Conservation (phyloP, 1,139 yeast species). For the Meyerozyma carpophila region DNA sequence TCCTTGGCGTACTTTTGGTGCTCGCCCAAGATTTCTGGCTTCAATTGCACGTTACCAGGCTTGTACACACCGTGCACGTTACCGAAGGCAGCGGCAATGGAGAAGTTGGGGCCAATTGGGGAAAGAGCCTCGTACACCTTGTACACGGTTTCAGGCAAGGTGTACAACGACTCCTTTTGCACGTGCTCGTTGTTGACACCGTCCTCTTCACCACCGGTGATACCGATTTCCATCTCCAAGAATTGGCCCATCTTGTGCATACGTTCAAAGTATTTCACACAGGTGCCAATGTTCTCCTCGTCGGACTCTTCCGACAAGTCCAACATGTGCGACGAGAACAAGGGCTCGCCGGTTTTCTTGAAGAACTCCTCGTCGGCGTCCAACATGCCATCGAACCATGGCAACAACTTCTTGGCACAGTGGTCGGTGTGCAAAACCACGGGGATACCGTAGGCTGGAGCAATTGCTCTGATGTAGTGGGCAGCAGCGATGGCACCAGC, state of each 20-base stretch:
- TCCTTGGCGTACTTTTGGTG: constrained; percentile 85
- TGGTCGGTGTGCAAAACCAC: constrained; percentile 97
- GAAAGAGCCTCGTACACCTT: constrained; percentile 85
- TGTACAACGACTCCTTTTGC: constrained; percentile 81
- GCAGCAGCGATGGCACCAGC: constrained; percentile 98
- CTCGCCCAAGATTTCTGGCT: constrained; percentile 90
- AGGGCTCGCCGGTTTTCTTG: constrained; percentile 83
- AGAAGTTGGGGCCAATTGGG: constrained; percentile 95
- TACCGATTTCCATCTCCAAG: constrained; percentile 99
- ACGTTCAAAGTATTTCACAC: constrained; percentile 93
- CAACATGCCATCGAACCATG: constrained; percentile 98
- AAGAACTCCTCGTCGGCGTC: constrained; percentile 93
- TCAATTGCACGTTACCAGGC: constrained; percentile 96
- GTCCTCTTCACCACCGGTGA: constrained; percentile 99
- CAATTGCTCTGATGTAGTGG: constrained; percentile 92
- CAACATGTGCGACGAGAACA: constrained; percentile 98
- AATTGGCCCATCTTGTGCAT: constrained; percentile 94
- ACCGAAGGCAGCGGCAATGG: constrained; percentile 99
- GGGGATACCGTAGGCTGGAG: constrained; percentile 95
- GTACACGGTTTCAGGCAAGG: constrained; percentile 93
- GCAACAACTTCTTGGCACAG: constrained; percentile 96
- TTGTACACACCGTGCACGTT: constrained; percentile 99
- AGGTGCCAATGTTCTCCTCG: constrained; percentile 89
- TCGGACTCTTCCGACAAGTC: constrained; percentile 96
- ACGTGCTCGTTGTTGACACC: constrained; percentile 99